These are phyloP conservation scores for Quercus aquifolioides DNA, from an alignment of 306 rosid genomes.

Conservation along the genomic window DNA sequence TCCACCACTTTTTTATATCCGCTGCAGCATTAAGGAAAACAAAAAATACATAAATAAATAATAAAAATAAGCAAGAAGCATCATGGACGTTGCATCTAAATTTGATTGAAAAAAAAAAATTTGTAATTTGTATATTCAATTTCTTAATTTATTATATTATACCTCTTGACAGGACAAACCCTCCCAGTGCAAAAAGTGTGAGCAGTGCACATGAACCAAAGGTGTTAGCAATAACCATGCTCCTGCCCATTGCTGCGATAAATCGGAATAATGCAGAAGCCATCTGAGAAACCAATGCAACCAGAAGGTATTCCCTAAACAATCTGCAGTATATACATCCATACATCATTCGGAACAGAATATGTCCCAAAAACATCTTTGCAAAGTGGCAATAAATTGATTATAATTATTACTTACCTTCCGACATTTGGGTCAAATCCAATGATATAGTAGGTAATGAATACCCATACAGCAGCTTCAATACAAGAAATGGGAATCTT, in stretches of 20 bases:
- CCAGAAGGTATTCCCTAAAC: conserved; percentile 50
- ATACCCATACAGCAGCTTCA: too few species aligned
- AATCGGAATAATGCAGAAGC: conserved; percentile 61
- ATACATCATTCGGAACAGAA: background rate
- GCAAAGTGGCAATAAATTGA: too few species aligned
- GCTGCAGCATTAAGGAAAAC: conserved; percentile 26
- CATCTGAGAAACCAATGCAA: conserved; percentile 47
- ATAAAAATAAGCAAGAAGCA: background rate
- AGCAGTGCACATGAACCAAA: conserved; percentile 56
- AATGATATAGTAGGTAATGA: too few species aligned
- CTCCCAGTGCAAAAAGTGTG: conserved; percentile 45
- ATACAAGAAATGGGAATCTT: too few species aligned
- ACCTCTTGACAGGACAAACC: conserved; percentile 75
- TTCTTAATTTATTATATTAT: background rate
- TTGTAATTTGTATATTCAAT: background rate
- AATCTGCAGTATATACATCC: conserved; percentile 37
- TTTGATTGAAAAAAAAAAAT: background rate
- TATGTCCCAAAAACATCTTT: too few species aligned
- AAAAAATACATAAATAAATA: background rate
- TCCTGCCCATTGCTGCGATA: conserved; percentile 47
- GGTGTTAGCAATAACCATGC: conserved; percentile 50
- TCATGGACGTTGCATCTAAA: background rate
- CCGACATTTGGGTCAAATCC: too few species aligned
- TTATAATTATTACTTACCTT: too few species aligned
- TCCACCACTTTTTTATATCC: conserved; percentile 59